phyloP scores from a whole-genome alignment of 768 basidiomycete species.

The Suillus sp. region DNA sequence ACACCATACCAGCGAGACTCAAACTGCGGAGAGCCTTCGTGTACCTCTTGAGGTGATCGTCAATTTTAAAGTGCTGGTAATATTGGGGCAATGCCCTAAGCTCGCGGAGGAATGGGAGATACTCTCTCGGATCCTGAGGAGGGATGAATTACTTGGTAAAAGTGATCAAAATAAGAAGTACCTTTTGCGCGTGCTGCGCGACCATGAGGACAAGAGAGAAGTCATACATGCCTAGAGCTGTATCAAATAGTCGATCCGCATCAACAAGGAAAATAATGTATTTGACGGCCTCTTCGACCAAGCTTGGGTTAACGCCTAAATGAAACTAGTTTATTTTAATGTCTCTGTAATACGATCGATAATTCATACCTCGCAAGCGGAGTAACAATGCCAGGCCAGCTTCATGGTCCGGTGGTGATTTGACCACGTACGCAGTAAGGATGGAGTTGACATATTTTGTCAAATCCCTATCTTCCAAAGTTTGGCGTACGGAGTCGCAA shows the following conservation, averaged over 20 bases:
- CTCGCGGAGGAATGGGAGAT: constrained; percentile 94
- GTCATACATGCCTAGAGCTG: constrained; percentile 98
- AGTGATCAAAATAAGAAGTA: constrained; percentile 32
- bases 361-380: constrained; percentile 66
- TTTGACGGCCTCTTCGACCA: constrained; percentile 96
- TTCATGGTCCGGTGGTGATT: constrained; percentile 89
- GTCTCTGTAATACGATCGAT: neutral
- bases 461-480: constrained; percentile 72
- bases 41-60: constrained; percentile 84
- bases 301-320: constrained; percentile 52
- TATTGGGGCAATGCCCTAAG: constrained; percentile 70
- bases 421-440: constrained; percentile 90
- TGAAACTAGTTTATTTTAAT: neutral
- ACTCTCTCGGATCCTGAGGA: constrained; percentile 91
- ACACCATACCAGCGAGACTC: constrained; percentile 60
- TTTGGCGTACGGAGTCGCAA: constrained; percentile 74
- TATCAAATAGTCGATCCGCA: constrained; percentile 87
- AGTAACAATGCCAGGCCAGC: constrained; percentile 76
- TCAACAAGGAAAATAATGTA: constrained; percentile 98
- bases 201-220: constrained; percentile 95
- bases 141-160: neutral
- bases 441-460: constrained; percentile 88
- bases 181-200: constrained; percentile 97
- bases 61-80: constrained; percentile 89
- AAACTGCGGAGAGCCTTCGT: constrained; percentile 77